These are phyloP conservation scores for Ascochyta fabae DNA, from an alignment of 2,329 filamentous ascomycete genomes.

Conservation along the genomic window DNA sequence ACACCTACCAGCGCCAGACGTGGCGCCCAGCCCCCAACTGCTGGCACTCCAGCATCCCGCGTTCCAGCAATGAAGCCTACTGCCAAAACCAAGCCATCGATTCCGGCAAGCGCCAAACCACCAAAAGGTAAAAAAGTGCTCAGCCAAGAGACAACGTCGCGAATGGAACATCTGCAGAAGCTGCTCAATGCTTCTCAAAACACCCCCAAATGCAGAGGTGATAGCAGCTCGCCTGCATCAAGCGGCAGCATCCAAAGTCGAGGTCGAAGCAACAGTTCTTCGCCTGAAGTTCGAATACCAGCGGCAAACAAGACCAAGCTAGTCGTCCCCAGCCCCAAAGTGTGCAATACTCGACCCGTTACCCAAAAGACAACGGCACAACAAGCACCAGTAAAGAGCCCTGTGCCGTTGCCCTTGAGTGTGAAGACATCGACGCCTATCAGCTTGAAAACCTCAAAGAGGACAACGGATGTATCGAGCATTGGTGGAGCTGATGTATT, in stretches of 20 bases:
- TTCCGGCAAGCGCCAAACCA: neutral
- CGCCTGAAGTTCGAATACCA: constrained; percentile 1
- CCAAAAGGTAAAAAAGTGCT: neutral
- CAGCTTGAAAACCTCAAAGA: neutral
- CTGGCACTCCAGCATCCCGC: neutral
- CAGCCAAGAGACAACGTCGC: neutral
- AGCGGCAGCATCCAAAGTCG: neutral
- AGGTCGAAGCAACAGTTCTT: neutral
- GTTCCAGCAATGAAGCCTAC: neutral
- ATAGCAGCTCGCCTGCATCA: neutral
- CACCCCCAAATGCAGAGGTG: neutral
- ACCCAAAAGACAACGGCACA: neutral
- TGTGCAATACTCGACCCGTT: neutral
- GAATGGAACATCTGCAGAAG: constrained; percentile 3
- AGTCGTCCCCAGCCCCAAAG: neutral
- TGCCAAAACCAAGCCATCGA: neutral
- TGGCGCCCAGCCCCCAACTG: neutral
- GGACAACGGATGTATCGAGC: neutral
- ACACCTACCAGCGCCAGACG: constrained; percentile 12
- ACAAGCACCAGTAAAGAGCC: constrained; percentile 6
- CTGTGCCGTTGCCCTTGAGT: constrained; percentile 14
- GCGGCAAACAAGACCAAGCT: neutral
- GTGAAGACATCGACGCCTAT: neutral
- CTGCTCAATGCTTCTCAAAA: neutral
- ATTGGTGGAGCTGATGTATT: neutral